These are phyloP conservation scores for Penicillium polonicum DNA, from an alignment of 2,329 filamentous ascomycete genomes.

Conservation along the genomic window DNA sequence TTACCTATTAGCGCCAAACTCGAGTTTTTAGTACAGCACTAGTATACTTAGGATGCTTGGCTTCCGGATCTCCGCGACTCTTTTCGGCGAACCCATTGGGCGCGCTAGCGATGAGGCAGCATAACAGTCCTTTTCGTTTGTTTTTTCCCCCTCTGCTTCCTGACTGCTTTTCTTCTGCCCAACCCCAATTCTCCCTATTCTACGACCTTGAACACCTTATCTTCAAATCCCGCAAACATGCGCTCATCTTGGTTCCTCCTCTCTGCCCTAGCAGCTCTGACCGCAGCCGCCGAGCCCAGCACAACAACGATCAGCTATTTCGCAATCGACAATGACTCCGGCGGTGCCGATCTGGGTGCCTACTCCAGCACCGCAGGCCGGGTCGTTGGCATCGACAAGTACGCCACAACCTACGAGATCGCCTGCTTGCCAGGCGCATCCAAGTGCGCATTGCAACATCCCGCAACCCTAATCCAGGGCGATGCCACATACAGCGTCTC, in stretches of 20 bases:
- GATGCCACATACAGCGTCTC: constrained; percentile 7
- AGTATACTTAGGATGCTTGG: background rate
- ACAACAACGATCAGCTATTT: constrained; percentile 12
- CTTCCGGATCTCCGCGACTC: background rate
- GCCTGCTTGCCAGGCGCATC: background rate
- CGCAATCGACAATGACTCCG: background rate
- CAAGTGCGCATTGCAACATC: constrained; percentile 2
- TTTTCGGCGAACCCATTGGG: background rate
- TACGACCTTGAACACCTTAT: background rate
- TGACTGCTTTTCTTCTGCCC: background rate
- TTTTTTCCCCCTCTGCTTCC: background rate
- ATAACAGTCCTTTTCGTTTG: background rate
- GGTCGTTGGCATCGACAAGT: constrained; percentile 3
- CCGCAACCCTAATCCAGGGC: constrained; percentile 12
- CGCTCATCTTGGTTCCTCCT: constrained; percentile 1
- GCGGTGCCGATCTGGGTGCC: background rate
- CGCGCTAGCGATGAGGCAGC: background rate
- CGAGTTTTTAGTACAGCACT: background rate
- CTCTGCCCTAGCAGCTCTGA: constrained; percentile 4
- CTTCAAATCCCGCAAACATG: constrained; percentile 1
- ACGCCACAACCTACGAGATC: constrained; percentile 12
- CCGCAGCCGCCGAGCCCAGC: background rate
- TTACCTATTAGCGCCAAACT: background rate
- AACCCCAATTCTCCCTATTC: background rate
- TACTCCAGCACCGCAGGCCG: constrained; percentile 8